Evolutionary conservation across 306 rosid genomes (phyloP).

Genomic region (Psophocarpus tetragonolobus): DNA sequence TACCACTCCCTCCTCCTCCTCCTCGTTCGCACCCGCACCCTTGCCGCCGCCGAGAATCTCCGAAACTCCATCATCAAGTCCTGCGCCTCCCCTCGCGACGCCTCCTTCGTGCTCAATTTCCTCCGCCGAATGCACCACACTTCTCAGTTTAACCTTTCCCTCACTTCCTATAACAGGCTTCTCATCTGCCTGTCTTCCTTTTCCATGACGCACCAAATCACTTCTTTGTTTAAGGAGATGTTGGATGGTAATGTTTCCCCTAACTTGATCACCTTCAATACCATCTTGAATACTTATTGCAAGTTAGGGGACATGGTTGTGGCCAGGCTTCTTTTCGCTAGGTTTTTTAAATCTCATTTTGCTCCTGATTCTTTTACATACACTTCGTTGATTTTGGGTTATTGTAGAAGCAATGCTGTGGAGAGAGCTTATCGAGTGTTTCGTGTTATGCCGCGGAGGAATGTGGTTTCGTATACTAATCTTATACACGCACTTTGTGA

Average conservation of each 20-base stretch:
- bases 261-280: conserved; percentile 56
- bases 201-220: conserved; percentile 56
- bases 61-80: conserved; percentile 66
- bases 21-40: conserved; percentile 55
- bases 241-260: conserved; percentile 50
- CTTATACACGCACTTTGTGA: conserved; percentile 75
- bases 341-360: conserved; percentile 57
- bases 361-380: conserved; percentile 61
- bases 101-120: conserved; percentile 45
- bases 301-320: conserved; percentile 63
- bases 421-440: conserved; percentile 56
- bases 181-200: conserved; percentile 58
- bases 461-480: conserved; percentile 60
- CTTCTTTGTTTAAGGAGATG: conserved; percentile 55
- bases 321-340: conserved; percentile 48
- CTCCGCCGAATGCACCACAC: conserved; percentile 48
- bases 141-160: conserved; percentile 49
- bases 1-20: conserved; percentile 52
- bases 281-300: conserved; percentile 72
- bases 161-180: conserved; percentile 67
- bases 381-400: conserved; percentile 79
- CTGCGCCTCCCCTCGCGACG: conserved; percentile 43
- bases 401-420: conserved; percentile 59
- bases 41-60: conserved; percentile 60
- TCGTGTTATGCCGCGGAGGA: conserved; percentile 58